These are phyloP conservation scores for Astrothelium subdiscretum DNA, from an alignment of 495 filamentous ascomycete species.

Conservation along the genomic window DNA sequence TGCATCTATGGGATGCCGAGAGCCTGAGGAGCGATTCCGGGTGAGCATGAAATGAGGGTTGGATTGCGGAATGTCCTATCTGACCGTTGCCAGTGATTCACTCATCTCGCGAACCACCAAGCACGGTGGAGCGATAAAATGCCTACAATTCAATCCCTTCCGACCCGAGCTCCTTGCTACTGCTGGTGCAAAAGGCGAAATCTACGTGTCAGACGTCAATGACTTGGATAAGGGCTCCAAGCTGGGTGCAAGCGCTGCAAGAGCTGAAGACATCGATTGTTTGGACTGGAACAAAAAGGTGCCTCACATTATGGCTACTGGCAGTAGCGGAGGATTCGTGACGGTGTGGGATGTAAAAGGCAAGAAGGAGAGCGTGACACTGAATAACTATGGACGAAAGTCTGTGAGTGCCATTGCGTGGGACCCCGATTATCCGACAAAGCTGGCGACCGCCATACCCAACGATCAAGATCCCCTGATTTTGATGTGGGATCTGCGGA, in stretches of 20 bases:
- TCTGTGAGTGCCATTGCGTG: slow-evolving; percentile 91
- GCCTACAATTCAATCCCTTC: slow-evolving; percentile 95
- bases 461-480: slow-evolving; percentile 84
- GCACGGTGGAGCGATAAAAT: slow-evolving; percentile 86
- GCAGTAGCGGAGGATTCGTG: slow-evolving; percentile 87
- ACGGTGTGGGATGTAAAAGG: slow-evolving; percentile 98
- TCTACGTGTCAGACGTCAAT: slow-evolving; percentile 89
- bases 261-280: slow-evolving; percentile 86
- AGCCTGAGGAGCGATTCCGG: slow-evolving; percentile 58
- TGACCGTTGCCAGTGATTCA: slow-evolving; percentile 45
- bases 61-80: neutral
- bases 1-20: slow-evolving; percentile 90
- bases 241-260: slow-evolving; percentile 74
- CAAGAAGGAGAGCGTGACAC: slow-evolving; percentile 87
- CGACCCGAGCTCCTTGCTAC: slow-evolving; percentile 85
- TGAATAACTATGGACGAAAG: slow-evolving; percentile 88
- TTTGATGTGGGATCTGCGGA: slow-evolving; percentile 86
- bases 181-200: slow-evolving; percentile 87
- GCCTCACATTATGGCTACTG: slow-evolving; percentile 87
- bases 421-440: slow-evolving; percentile 90
- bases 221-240: slow-evolving; percentile 79
- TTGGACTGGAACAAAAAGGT: slow-evolving; percentile 99
- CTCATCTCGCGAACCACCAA: slow-evolving; percentile 81
- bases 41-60: slow-evolving; percentile 23
- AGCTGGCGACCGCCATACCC: slow-evolving; percentile 84